A percentile compares a stretch with the other conserved stretches of the same genome.
These are phyloP conservation scores for Ilyonectria robusta DNA, from an alignment of 2,329 filamentous ascomycete species.

Conservation along the genomic window DNA sequence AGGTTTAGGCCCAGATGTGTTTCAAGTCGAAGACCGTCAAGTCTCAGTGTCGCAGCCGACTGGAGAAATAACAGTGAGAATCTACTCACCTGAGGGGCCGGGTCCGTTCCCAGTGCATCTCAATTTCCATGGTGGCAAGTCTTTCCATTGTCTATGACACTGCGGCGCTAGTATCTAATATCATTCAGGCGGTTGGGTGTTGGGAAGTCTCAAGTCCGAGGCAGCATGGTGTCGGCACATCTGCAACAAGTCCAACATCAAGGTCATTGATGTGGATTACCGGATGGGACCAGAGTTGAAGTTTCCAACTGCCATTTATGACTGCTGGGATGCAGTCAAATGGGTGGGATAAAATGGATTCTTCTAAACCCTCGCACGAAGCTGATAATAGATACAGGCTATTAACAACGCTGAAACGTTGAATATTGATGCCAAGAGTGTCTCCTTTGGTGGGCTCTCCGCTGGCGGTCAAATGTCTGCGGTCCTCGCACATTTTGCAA, in stretches of 20 bases:
- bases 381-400: slow-evolving; percentile 5
- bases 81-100: slow-evolving; percentile 46
- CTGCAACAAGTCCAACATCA: slow-evolving; percentile 45
- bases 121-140: slow-evolving; percentile 45
- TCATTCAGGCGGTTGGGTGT: slow-evolving; percentile 44
- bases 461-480: slow-evolving; percentile 49
- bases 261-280: slow-evolving; percentile 49
- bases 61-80: slow-evolving; percentile 43
- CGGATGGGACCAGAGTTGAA: slow-evolving; percentile 46
- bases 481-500: slow-evolving; percentile 52
- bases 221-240: slow-evolving; percentile 48
- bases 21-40: slow-evolving; percentile 30
- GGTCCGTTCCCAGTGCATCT: slow-evolving; percentile 47
- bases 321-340: slow-evolving; percentile 49
- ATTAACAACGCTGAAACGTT: slow-evolving; percentile 25
- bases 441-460: slow-evolving; percentile 45
- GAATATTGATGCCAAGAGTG: slow-evolving; percentile 37
- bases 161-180: background rate
- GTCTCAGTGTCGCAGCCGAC: slow-evolving; percentile 45
- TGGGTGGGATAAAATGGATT: slow-evolving; percentile 37
- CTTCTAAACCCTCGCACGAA: background rate
- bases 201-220: slow-evolving; percentile 44
- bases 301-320: slow-evolving; percentile 44
- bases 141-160: background rate
- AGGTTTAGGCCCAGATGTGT: slow-evolving; percentile 23